These are phyloP conservation scores for Diaporthe citriasiana DNA, from an alignment of 2,329 filamentous ascomycete species.

Conservation along the genomic window DNA sequence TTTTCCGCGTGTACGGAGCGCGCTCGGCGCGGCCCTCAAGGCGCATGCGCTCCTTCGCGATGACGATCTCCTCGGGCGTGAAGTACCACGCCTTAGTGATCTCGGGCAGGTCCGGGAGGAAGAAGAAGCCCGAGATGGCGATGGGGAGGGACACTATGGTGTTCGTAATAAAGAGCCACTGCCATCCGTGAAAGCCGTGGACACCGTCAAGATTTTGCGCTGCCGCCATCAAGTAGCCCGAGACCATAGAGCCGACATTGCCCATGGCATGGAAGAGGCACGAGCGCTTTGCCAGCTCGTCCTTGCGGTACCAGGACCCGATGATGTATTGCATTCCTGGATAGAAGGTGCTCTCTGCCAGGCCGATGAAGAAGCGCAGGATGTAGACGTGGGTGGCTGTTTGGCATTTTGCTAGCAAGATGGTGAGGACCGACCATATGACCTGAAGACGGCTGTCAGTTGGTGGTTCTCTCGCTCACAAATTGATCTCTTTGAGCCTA, in stretches of 20 bases:
- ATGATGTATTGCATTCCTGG: constrained; percentile 60
- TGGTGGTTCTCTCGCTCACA: no score
- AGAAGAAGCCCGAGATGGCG: constrained; percentile 65
- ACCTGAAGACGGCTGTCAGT: constrained; percentile 41
- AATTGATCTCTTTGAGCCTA: background rate
- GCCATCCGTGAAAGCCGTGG: constrained; percentile 64
- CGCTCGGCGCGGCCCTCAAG: constrained; percentile 61
- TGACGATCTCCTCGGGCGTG: constrained; percentile 53
- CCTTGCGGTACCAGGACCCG: constrained; percentile 59
- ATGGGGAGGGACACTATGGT: constrained; percentile 69
- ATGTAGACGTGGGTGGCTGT: constrained; percentile 56
- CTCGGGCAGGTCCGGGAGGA: constrained; percentile 57
- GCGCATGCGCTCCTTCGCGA: constrained; percentile 57
- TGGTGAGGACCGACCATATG: constrained; percentile 53
- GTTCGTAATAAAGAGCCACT: constrained; percentile 72
- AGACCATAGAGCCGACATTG: constrained; percentile 66
- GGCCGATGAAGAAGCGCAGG: constrained; percentile 59
- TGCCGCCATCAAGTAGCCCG: constrained; percentile 52
- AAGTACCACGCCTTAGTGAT: constrained; percentile 57
- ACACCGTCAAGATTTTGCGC: constrained; percentile 67
- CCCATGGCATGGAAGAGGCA: constrained; percentile 68
- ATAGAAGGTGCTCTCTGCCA: constrained; percentile 57
- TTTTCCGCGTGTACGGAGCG: constrained; percentile 58
- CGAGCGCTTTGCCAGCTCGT: constrained; percentile 66
- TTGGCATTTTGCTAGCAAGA: constrained; percentile 51